Base-by-base conservation (phyloP, 1,284 basidiomycete genomes). In the Cystobasidium pallidum region DNA sequence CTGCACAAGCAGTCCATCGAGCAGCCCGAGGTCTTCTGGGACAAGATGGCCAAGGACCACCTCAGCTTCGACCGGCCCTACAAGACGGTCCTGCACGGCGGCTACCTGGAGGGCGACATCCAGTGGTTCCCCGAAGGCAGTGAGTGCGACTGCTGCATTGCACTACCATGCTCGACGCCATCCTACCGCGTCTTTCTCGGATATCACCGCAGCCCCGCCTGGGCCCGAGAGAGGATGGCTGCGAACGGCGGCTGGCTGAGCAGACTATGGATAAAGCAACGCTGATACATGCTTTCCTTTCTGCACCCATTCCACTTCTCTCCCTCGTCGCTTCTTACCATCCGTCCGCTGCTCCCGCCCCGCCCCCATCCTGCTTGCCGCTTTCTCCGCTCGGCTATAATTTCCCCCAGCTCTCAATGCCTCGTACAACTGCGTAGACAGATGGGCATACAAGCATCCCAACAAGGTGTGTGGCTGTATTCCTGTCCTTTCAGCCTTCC, bases 351-450 rank as follows among this genome's bases (percentile, higher is more conserved):
- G 36, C 3, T 17, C 47, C 28, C 54, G 57, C 15, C 52, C 30
- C 13, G 21, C 17, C 21, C 11, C 24, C 30, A n/a, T 26, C 55
- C 41, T 28, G 19, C 55, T 51, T 19, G 15, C 51, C 21, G 19
- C 57, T 43, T 72, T 36, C 24, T 52, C 30, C 39, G 47, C 39
- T 57, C 30, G 51, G 24, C 51, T 54, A 13, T 19, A 28, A 17
- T 3, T 26, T 11, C 24, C 2, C 26, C 1, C 62, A 74, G 78
- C 78, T 67, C 77, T 83, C 75, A 83, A 83, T 72, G 95, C 91
- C 1, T 88, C 92, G 10, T 99, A 99, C 86, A 99, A 99, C 84
- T 96, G 93, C 80, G 91, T 99, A 72, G 96, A 99, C 82, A 88
- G 96, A 75, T 93, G 91, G 90, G 93, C 91, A 43, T 93, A 91